Percentiles rank a stretch among this genome's conserved stretches.
phyloP scores from a whole-genome alignment of 202 grass and related monocot species.

The Musa balbisiana region DNA sequence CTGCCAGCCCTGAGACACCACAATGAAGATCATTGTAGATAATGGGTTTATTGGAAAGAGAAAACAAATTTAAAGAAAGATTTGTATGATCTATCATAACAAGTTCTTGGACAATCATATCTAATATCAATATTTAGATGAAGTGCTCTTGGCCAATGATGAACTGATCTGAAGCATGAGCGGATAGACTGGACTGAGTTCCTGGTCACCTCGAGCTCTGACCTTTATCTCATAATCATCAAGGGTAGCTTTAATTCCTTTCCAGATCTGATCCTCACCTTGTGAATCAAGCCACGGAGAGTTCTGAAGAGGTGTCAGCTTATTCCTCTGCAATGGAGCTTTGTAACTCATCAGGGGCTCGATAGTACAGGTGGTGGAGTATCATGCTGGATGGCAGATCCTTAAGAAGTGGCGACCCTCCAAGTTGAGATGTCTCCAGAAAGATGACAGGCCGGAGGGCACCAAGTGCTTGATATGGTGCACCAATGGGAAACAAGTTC shows the following conservation, averaged over 20 bases:
- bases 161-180: conserved; percentile 79
- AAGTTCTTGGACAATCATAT: background rate
- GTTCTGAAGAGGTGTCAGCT: conserved; percentile 60
- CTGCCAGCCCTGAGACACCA: background rate
- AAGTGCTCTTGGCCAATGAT: conserved; percentile 30
- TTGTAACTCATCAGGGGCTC: conserved; percentile 74
- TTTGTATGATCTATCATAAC: background rate
- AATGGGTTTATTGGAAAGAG: background rate
- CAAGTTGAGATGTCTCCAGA: conserved; percentile 77
- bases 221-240: conserved; percentile 71
- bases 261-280: conserved; percentile 87
- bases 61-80: background rate
- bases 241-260: conserved; percentile 76
- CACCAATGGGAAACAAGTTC: conserved; percentile 91
- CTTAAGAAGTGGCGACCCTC: conserved; percentile 61
- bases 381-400: conserved; percentile 68
- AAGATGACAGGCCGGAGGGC: conserved; percentile 86
- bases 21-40: background rate
- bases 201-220: conserved; percentile 60
- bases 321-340: conserved; percentile 80
- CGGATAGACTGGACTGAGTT: conserved; percentile 73
- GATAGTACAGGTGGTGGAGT: conserved; percentile 86
- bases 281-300: conserved; percentile 89
- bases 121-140: conserved; percentile 4
- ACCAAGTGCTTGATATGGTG: conserved; percentile 65